A percentile compares a stretch with the other conserved stretches of the same genome.
Conservation (phyloP, 495 filamentous ascomycete genomes). For the Neurospora sp. region DNA sequence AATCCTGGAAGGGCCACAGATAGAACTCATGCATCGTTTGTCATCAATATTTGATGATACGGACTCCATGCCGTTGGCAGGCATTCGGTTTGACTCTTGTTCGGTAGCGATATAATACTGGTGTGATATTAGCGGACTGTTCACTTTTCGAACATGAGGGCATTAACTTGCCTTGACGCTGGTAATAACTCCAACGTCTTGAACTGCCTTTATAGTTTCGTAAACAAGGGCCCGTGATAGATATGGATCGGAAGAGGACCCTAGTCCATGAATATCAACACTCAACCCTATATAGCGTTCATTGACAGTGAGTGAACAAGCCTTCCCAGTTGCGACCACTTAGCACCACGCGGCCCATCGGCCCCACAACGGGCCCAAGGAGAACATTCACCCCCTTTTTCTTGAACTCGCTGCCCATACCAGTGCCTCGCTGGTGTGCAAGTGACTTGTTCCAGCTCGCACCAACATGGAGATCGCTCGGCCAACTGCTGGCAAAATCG, state of each 20-base stretch:
- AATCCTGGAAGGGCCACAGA: constrained; percentile 62
- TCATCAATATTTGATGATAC: constrained; percentile 58
- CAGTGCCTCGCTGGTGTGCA: constrained; percentile 34
- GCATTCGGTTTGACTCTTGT: constrained; percentile 54
- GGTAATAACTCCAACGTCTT: constrained; percentile 45
- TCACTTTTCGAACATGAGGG: background rate
- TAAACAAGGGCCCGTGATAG: constrained; percentile 35
- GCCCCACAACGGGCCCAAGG: constrained; percentile 56
- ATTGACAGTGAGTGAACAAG: background rate
- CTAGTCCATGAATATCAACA: constrained; percentile 10
- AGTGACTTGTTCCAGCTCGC: constrained; percentile 49
- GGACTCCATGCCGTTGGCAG: constrained; percentile 31
- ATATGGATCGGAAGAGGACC: constrained; percentile 42
- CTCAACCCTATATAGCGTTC: background rate
- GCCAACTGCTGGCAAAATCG: constrained; percentile 51
- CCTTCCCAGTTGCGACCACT: constrained; percentile 51
- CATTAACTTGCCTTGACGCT: constrained; percentile 45
- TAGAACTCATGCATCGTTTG: constrained; percentile 61
- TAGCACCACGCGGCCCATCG: constrained; percentile 40
- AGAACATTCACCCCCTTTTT: constrained; percentile 57
- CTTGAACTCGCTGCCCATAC: constrained; percentile 50
- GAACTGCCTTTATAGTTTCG: constrained; percentile 40
- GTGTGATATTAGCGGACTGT: background rate
- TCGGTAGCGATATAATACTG: constrained; percentile 57
- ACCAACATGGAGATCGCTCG: constrained; percentile 47